Evolutionary conservation across 2,329 filamentous ascomycete species (phyloP).

Genomic region (Venturia oleaginea): DNA sequence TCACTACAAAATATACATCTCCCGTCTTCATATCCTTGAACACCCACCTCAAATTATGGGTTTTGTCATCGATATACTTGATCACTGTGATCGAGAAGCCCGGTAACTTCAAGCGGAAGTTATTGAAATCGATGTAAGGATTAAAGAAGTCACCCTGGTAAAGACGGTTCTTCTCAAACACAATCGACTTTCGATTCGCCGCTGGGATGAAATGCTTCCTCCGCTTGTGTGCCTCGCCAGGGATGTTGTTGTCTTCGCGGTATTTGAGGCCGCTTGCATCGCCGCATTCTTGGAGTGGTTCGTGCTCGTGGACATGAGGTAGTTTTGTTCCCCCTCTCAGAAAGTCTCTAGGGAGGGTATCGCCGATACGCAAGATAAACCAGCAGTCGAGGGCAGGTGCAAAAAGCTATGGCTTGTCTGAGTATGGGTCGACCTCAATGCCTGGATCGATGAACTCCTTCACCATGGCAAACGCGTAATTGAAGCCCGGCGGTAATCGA

Average conservation of each 20-base stretch:
- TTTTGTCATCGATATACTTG: conserved; percentile 11
- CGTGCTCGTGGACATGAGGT: neutral
- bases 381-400: conserved; percentile 54
- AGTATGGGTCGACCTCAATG: conserved; percentile 80
- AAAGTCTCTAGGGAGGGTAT: neutral
- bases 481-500: conserved; percentile 75
- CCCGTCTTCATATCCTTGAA: conserved; percentile 70
- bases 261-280: conserved; percentile 20
- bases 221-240: conserved; percentile 35
- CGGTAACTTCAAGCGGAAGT: conserved; percentile 1
- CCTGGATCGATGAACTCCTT: conserved; percentile 89
- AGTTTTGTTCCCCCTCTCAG: neutral
- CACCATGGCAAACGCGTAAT: conserved; percentile 73
- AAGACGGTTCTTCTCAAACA: conserved; percentile 51
- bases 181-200: conserved; percentile 45
- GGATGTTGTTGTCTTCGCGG: conserved; percentile 31
- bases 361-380: conserved; percentile 6
- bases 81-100: conserved; percentile 5
- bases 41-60: conserved; percentile 79
- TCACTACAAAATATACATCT: conserved; percentile 68
- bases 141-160: conserved; percentile 76
- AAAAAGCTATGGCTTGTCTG: conserved; percentile 78
- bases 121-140: conserved; percentile 77
- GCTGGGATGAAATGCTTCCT: conserved; percentile 54
- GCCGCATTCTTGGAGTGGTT: conserved; percentile 1